phyloP scores from a whole-genome alignment of 2,329 filamentous ascomycete genomes.

The Microascus cirrosus region DNA sequence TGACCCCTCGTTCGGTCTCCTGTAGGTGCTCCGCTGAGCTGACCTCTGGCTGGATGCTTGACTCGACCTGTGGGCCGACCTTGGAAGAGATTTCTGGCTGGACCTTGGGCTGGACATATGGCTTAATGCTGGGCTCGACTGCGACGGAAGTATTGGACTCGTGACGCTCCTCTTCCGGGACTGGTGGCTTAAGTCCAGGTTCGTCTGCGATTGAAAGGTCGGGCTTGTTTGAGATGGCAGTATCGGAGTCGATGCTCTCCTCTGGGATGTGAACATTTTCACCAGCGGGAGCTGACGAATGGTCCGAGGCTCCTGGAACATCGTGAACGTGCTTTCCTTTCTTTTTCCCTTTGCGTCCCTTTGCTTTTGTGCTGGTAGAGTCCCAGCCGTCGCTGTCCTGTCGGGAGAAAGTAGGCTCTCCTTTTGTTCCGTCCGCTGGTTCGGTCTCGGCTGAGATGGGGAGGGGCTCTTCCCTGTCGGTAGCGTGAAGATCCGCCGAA shows the following conservation, averaged over 20 bases:
- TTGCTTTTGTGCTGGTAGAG: conserved; percentile 11
- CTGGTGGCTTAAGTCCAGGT: not conserved
- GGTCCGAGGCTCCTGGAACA: not conserved
- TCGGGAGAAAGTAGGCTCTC: not conserved
- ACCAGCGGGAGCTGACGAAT: not conserved
- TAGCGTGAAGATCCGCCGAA: not conserved
- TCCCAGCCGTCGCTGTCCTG: not conserved
- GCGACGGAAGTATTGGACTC: not conserved
- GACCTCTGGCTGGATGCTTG: not conserved
- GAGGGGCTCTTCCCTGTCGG: not conserved
- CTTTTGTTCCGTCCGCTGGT: no score
- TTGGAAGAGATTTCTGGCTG: not conserved
- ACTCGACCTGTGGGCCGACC: not conserved
- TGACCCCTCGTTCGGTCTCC: not conserved
- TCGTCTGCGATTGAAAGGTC: not conserved
- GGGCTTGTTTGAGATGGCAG: not conserved
- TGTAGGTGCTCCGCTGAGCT: no score
- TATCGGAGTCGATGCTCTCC: not conserved
- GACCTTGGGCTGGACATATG: not conserved
- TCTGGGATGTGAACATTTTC: not conserved
- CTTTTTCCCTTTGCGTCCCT: conserved; percentile 9
- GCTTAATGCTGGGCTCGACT: not conserved
- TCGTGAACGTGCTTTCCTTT: not conserved
- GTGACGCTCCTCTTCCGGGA: not conserved
- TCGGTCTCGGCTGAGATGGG: not conserved